Percentiles rank a stretch among this genome's conserved stretches.
Conservation (phyloP, 2,329 filamentous ascomycete species). For the Aspergillus amoenus region DNA sequence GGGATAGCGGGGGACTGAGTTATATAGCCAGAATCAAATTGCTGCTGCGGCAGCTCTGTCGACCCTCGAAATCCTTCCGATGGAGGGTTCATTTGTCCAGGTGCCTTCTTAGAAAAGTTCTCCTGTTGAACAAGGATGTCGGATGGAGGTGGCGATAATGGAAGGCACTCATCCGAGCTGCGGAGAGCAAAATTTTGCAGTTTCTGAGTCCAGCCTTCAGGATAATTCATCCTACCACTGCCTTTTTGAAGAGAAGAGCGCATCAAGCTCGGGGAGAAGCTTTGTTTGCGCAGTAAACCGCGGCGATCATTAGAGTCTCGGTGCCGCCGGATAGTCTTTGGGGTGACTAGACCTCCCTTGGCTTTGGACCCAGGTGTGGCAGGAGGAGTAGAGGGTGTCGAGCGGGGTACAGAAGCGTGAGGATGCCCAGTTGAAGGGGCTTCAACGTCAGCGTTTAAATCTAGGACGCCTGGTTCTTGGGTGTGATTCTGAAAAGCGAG, state of each 20-base stretch:
- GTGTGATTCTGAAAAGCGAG: constrained; percentile 39
- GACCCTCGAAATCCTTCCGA: constrained; percentile 35
- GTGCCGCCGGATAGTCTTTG: constrained; percentile 40
- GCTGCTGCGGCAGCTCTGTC: constrained; percentile 32
- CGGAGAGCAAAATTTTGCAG: constrained; percentile 55
- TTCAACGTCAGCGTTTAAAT: constrained; percentile 34
- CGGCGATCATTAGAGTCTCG: constrained; percentile 44
- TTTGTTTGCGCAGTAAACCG: constrained; percentile 42
- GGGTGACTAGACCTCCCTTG: constrained; percentile 38
- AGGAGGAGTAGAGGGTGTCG: constrained; percentile 38
- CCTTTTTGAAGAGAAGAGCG: constrained; percentile 50
- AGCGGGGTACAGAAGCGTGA: constrained; percentile 18
- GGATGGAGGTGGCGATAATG: constrained; percentile 48
- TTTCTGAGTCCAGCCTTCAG: constrained; percentile 53
- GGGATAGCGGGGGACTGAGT: constrained; percentile 34
- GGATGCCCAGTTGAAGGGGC: constrained; percentile 24
- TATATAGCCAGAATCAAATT: constrained; percentile 35
- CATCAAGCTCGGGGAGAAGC: constrained; percentile 54
- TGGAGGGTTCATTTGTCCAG: constrained; percentile 34
- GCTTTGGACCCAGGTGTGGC: constrained; percentile 38
- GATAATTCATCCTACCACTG: constrained; percentile 38
- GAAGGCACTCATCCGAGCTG: constrained; percentile 42
- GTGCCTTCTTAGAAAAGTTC: constrained; percentile 31
- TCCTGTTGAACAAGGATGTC: constrained; percentile 43
- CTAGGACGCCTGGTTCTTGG: constrained; percentile 37